These are phyloP conservation scores for Mycena galericulata DNA, from an alignment of 768 basidiomycete genomes.

Conservation along the genomic window DNA sequence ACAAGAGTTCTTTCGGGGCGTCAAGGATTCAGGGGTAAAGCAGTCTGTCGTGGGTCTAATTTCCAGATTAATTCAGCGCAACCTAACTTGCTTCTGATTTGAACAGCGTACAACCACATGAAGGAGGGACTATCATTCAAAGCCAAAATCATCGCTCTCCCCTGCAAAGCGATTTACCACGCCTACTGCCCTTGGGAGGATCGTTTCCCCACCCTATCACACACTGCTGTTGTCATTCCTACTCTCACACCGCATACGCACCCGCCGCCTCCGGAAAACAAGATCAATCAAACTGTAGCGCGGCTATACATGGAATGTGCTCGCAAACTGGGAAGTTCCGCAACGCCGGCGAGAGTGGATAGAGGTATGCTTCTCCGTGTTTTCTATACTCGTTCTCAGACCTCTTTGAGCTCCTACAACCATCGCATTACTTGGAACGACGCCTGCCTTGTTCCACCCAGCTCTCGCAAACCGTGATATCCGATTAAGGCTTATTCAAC, in stretches of 20 bases:
- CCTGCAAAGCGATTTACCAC: constrained; percentile 4
- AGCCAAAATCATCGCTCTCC: background rate
- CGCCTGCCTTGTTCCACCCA: constrained; percentile 8
- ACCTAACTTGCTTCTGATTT: background rate
- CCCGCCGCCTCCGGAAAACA: constrained; percentile 13
- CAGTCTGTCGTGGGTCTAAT: constrained; percentile 6
- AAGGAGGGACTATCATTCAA: constrained; percentile 4
- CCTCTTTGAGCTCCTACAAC: constrained; percentile 8
- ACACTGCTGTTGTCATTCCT: constrained; percentile 7
- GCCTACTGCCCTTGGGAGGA: constrained; percentile 8
- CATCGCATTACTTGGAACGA: constrained; percentile 13
- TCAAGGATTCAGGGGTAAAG: constrained; percentile 2
- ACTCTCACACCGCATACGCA: constrained; percentile 5
- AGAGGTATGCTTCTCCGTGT: background rate
- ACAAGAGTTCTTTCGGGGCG: background rate
- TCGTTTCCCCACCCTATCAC: background rate
- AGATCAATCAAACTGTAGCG: background rate
- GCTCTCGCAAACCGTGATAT: constrained; percentile 10
- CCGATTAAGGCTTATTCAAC: background rate
- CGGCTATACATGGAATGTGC: constrained; percentile 11
- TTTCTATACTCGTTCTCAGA: background rate
- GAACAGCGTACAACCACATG: constrained; percentile 7
- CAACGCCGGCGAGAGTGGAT: constrained; percentile 6
- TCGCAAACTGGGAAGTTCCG: background rate
- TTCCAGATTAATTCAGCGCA: background rate